Base-by-base conservation (phyloP, 169 alveolate species). In the Plasmodium billcollinsi region DNA sequence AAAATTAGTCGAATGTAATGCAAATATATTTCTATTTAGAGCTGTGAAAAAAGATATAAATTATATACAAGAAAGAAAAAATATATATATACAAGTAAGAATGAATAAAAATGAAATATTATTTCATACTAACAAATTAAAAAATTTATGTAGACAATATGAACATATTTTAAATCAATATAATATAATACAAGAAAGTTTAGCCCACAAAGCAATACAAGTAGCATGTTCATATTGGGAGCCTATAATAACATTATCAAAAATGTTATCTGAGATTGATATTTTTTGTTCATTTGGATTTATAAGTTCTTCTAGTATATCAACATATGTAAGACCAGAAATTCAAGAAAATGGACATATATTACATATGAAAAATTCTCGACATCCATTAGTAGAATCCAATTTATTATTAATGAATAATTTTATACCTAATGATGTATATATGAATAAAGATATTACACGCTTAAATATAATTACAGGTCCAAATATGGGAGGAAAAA, bases 401-500 rank as follows among this genome's bases (percentile, higher is more conserved):
- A 93, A 92, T 24, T 71, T 71, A n/a, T 75, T 94, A 20, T 63
- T 91, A 15, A 89, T 92, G 47, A 88, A 94, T 18, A 93, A 92
- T 69, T 95, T 96, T 76, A 97, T 97, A 11, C 96, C 99, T 12
- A 97, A 98, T 83, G 97, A 96, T 88, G 94, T 96, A 6, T 75
- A 66, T 49, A 90, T 97, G 93, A 94, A 92, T 56, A 88, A 96
- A 33, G 94, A 95, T 29, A 50, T 94, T 21, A 93, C 97, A n/a
- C 90, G 98, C 62, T 91, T 98, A 45, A 97, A 96, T 61, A 95
- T 99, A 33, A 98, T 98, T 15, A 98, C 99, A 8, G 99, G 99
- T 2, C 99, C 99, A 3, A 98, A 98, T 88, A 98, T 98, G 99
- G 99, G 99, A 9, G 99, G 99, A n/a, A 98, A 98, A 86, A 96